phyloP scores from a whole-genome alignment of 2,329 filamentous ascomycete genomes.

The Stachybotrys chartarum region DNA sequence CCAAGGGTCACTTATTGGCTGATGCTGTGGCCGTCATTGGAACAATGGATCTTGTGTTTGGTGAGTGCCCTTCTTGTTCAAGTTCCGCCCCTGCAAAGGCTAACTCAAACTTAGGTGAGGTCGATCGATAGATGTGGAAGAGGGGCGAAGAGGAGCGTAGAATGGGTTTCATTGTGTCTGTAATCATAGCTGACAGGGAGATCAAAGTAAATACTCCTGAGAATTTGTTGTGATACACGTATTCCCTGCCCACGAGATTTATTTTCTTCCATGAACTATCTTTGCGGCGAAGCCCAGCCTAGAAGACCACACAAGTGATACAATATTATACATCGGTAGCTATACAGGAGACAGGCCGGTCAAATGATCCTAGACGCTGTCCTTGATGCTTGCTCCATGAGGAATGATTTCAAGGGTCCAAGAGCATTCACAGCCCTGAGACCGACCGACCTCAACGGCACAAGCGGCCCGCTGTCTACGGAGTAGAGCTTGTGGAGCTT shows the following conservation, averaged over 20 bases:
- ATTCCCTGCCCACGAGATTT: conserved; percentile 8
- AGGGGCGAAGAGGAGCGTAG: conserved; percentile 17
- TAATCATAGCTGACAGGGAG: conserved; percentile 31
- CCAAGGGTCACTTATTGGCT: conserved; percentile 85
- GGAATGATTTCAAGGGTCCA: conserved; percentile 69
- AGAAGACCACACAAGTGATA: conserved; percentile 3
- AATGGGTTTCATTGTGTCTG: conserved; percentile 27
- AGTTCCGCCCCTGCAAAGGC: neutral
- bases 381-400: conserved; percentile 70
- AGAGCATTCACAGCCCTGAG: conserved; percentile 69
- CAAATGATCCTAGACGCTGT: conserved; percentile 40
- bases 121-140: conserved; percentile 43
- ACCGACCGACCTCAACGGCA: conserved; percentile 71
- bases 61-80: conserved; percentile 37
- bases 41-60: conserved; percentile 85
- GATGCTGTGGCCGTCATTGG: conserved; percentile 95
- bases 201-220: conserved; percentile 28
- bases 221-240: conserved; percentile 18
- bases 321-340: conserved; percentile 8
- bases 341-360: conserved; percentile 4
- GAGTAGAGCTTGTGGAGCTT: conserved; percentile 90
- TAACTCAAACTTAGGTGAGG: conserved; percentile 46
- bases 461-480: conserved; percentile 70
- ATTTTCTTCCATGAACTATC: conserved; percentile 13
- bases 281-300: conserved; percentile 4